Percentiles rank a stretch among this genome's conserved stretches.
Conservation (phyloP, 2,329 filamentous ascomycete genomes). For the Sporothrix sp. region DNA sequence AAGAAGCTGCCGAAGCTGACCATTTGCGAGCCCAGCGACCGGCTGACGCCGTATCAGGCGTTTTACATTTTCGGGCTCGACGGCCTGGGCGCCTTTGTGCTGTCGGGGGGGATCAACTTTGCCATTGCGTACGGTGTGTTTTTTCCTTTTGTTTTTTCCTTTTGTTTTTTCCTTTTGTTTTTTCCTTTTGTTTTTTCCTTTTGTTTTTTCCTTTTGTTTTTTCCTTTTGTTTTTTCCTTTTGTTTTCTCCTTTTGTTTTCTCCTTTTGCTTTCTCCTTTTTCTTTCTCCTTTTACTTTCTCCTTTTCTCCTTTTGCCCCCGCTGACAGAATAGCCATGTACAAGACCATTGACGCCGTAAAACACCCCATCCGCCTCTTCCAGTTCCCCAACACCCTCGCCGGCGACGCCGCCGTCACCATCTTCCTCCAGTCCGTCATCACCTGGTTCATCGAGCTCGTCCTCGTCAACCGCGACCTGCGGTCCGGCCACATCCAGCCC, state of each 20-base stretch:
- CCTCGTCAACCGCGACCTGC: conserved; percentile 39
- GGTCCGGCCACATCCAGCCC: conserved; percentile 34
- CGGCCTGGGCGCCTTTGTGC: conserved; percentile 36
- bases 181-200: background rate
- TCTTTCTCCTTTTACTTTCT: no score
- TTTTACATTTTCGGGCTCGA: conserved; percentile 41
- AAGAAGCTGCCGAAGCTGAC: conserved; percentile 15
- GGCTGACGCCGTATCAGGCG: conserved; percentile 34
- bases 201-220: background rate
- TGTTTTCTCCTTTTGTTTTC: background rate
- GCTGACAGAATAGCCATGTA: conserved; percentile 36
- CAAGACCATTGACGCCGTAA: conserved; percentile 27
- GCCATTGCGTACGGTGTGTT: conserved; percentile 39
- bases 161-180: background rate
- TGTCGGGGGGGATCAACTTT: conserved; percentile 44
- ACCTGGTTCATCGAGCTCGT: conserved; percentile 42
- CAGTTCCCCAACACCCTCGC: conserved; percentile 41
- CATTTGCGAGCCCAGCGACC: conserved; percentile 26
- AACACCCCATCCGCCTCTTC: conserved; percentile 37
- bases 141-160: background rate
- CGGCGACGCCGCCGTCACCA: conserved; percentile 41
- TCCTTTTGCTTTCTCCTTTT: background rate
- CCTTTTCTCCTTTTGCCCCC: conserved; percentile 1
- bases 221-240: no score
- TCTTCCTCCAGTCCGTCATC: conserved; percentile 39